These are phyloP conservation scores for Pseudocercospora cruenta DNA, from an alignment of 2,329 filamentous ascomycete species.

Conservation along the genomic window DNA sequence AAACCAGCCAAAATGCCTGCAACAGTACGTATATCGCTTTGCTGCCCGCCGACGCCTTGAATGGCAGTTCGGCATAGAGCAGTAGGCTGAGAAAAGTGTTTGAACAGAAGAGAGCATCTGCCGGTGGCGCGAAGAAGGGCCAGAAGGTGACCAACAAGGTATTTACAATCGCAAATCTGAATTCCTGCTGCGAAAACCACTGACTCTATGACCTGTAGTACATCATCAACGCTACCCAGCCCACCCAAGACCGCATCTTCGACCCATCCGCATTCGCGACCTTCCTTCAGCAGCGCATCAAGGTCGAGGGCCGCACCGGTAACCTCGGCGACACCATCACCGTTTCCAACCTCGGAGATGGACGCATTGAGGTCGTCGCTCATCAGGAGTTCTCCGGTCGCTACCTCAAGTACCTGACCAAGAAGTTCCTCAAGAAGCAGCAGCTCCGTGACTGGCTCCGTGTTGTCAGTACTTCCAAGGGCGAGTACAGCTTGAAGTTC, in stretches of 20 bases:
- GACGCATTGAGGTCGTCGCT: conserved; percentile 96
- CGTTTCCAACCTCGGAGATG: conserved; percentile 89
- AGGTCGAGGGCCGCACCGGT: conserved; percentile 96
- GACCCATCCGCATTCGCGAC: conserved; percentile 98
- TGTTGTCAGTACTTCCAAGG: conserved; percentile 95
- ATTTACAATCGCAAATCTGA: conserved; percentile 28
- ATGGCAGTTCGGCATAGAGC: conserved; percentile 53
- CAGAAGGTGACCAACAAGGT: conserved; percentile 87
- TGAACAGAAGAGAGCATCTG: conserved; percentile 60
- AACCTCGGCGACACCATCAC: conserved; percentile 94
- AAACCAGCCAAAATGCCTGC: conserved; percentile 74
- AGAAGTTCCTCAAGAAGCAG: conserved; percentile 99
- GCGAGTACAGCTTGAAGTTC: conserved; percentile 99
- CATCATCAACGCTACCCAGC: conserved; percentile 99
- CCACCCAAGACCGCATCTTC: conserved; percentile 99
- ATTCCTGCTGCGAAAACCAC: background rate
- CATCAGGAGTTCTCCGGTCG: conserved; percentile 98
- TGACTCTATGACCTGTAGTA: conserved; percentile 60
- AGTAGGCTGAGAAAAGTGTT: conserved; percentile 77
- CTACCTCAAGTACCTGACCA: conserved; percentile 99
- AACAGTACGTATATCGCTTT: conserved; percentile 95
- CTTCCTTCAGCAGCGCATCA: conserved; percentile 99
- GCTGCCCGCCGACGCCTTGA: conserved; percentile 73
- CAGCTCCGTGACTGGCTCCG: conserved; percentile 99
- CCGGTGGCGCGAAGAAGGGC: conserved; percentile 51